Conservation (phyloP, 192 early-diverging fungal genomes). For the Chytriomyces hyalinus region DNA sequence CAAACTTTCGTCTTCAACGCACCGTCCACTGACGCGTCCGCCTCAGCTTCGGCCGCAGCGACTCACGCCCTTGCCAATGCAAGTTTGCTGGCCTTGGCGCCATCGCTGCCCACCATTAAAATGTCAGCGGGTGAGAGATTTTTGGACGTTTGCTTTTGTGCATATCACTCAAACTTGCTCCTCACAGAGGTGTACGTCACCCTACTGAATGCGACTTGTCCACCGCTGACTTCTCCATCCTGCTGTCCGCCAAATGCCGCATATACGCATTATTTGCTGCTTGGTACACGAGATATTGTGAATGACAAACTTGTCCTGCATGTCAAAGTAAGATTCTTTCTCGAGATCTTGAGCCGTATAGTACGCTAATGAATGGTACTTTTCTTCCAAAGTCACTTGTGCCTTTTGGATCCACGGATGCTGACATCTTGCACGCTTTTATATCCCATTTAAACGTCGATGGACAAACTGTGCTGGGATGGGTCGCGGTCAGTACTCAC, state of each 20-base stretch:
- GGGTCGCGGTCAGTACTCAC: conserved; percentile 8
- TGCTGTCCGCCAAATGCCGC: conserved; percentile 16
- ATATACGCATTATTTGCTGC: conserved; percentile 18
- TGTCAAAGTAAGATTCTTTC: conserved; percentile 7
- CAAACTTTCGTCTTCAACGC: too few relatives aligned
- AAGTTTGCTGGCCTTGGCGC: conserved; percentile 11
- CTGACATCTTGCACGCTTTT: conserved; percentile 15
- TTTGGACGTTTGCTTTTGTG: not conserved
- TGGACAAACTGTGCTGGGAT: conserved; percentile 19
- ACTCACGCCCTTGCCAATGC: conserved; percentile 26
- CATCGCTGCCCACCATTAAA: conserved; percentile 16
- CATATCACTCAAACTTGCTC: not conserved
- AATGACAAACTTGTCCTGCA: conserved; percentile 26
- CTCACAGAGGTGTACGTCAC: conserved; percentile 20
- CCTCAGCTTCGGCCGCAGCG: too few relatives aligned
- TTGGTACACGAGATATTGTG: conserved; percentile 15
- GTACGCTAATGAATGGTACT: not conserved
- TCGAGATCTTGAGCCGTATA: not conserved
- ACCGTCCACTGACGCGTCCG: too few relatives aligned
- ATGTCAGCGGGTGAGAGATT: conserved; percentile 9
- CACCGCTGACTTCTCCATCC: conserved; percentile 12
- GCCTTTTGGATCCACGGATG: conserved; percentile 17
- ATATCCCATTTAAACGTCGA: conserved; percentile 3
- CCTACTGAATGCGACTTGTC: not conserved
- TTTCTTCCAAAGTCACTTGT: conserved; percentile 6